Evolutionary conservation across 345 rosid genomes (phyloP), one percentile per base, ranked within the genome.

Genomic region (sweet orange (Citrus sinensis)): DNA sequence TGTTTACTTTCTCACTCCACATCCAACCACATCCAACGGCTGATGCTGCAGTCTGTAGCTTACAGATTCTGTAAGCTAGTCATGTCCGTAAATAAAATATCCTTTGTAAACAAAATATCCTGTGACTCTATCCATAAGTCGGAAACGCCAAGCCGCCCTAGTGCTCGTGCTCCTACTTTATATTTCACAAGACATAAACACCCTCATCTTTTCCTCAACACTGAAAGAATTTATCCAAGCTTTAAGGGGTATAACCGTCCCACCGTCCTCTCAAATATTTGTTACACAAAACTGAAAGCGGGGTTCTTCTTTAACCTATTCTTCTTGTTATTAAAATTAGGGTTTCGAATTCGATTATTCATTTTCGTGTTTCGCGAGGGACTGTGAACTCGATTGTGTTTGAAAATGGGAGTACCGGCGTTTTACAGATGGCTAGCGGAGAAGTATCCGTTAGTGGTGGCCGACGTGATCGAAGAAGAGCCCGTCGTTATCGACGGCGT

Each of bases 381-480:
- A 67, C 63, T 63, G 72, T 19, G 60, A 56, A 64, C 72, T 42
- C 32, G 40, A 70, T 35, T 75, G 25, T 46, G 51, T n/a, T 66
- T 29, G 70, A 54, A 34, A 49, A 96, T 94, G 98, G 98, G 98
- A 78, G 99, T 96, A 20, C 99, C 98, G 19, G 89, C 99, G 35
- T 94, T 96, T 87, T 96, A 94, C 87, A 87, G 87, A 29, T 96
- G 99, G 99, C 78, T 96, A 71, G 92, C 97, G 64, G 95, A 96
- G 91, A 94, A 87, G 83, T 92, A 94, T 84, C 94, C 98, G 34
- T 74, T 89, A 76, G 87, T 89, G 73, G 82, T 92, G 71, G 93
- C 88, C 73, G 92, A 96, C 60, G 99, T 85, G 17, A 83, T 90
- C n/a, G 99, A 96, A 87, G 98, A 94, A 81, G 97, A 90, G 65